Conservation (phyloP, 192 early-diverging fungal genomes). For the Backusella circina region DNA sequence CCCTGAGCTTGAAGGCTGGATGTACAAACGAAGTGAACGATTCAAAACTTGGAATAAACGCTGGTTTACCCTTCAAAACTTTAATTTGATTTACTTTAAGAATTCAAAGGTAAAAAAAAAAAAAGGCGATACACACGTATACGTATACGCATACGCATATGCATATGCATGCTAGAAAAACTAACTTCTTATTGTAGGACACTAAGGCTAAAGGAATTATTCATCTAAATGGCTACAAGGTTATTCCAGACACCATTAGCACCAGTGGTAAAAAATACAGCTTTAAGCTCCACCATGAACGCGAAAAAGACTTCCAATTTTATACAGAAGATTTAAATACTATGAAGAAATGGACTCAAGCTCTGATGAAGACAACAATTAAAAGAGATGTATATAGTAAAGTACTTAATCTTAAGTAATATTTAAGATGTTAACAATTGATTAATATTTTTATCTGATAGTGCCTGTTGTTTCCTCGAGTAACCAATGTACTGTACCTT, state of each 20-base stretch:
- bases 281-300: constrained; percentile 52
- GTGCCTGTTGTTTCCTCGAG: constrained; percentile 58
- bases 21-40: constrained; percentile 52
- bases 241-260: constrained; percentile 51
- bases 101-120: constrained; percentile 20
- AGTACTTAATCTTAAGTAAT: neutral
- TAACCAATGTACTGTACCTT: constrained; percentile 47
- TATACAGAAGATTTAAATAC: constrained; percentile 44
- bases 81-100: constrained; percentile 50
- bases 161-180: neutral
- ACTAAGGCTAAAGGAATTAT: constrained; percentile 45
- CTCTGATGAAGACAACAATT: constrained; percentile 60
- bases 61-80: constrained; percentile 52
- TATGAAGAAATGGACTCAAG: constrained; percentile 52
- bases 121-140: neutral
- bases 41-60: constrained; percentile 54
- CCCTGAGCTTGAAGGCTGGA: constrained; percentile 48
- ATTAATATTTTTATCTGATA: neutral
- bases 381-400: constrained; percentile 35
- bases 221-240: constrained; percentile 49
- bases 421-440: neutral
- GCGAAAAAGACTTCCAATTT: constrained; percentile 48
- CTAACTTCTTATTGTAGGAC: neutral
- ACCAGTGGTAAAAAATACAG: constrained; percentile 49
- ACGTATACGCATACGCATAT: too few species aligned